Percentiles rank a stretch among this genome's conserved stretches.
These are phyloP conservation scores for Quercus parvula DNA, from an alignment of 306 rosid species.

Conservation along the genomic window DNA sequence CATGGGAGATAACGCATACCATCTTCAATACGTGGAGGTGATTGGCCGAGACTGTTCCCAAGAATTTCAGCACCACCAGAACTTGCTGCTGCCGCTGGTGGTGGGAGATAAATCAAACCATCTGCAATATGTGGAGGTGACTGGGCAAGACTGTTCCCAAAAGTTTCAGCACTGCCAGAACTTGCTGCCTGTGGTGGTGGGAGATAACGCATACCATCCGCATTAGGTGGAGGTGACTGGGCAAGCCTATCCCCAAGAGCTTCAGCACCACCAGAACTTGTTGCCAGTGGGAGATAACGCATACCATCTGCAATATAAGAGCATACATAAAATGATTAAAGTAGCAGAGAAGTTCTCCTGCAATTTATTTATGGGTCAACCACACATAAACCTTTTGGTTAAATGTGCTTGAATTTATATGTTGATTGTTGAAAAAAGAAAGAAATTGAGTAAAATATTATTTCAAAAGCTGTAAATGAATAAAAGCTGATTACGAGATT, in stretches of 20 bases:
- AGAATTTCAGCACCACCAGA: background rate
- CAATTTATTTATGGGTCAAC: background rate
- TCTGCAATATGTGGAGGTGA: background rate
- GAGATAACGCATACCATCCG: background rate
- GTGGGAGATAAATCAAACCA: no score
- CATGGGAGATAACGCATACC: no score
- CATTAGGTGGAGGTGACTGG: background rate
- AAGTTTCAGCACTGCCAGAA: background rate
- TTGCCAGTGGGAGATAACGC: background rate
- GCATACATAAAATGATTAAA: background rate
- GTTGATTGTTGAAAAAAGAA: background rate
- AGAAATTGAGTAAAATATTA: background rate
- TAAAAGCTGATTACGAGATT: conserved; percentile 2
- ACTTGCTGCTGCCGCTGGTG: no score
- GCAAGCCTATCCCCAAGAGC: background rate
- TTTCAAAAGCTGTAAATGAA: background rate
- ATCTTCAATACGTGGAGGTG: no score
- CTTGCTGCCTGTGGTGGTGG: no score
- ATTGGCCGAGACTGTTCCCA: background rate
- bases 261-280: background rate
- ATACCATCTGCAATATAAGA: conserved; percentile 1
- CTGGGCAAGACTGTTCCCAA: background rate
- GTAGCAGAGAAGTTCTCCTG: background rate
- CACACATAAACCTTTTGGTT: background rate
- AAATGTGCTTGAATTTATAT: background rate